A percentile compares a stretch with the other conserved stretches of the same genome.
phyloP scores from a whole-genome alignment of 2,329 filamentous ascomycete species.

The Penicillium sp. region DNA sequence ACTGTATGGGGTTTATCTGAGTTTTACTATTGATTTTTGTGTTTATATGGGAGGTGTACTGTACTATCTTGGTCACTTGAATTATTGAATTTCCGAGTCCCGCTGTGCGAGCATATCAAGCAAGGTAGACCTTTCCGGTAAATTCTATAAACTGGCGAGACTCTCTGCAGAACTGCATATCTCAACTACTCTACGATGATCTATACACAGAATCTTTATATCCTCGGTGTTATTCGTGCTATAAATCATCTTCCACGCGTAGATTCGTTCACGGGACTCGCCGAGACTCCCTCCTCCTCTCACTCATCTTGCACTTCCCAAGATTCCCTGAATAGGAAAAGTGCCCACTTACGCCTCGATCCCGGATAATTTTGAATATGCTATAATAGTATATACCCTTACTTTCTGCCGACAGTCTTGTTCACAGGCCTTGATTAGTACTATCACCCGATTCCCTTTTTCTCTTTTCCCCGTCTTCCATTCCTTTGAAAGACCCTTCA shows the following conservation, averaged over 20 bases:
- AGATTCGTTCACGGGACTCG: not conserved
- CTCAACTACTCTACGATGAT: not conserved
- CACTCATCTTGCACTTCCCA: not conserved
- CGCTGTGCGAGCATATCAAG: not conserved
- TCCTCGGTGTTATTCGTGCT: not conserved
- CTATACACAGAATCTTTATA: not conserved
- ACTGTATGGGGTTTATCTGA: not conserved
- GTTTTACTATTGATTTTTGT: no score
- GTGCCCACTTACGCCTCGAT: not conserved
- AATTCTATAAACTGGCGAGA: no score
- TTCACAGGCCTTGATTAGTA: not conserved
- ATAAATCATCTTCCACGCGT: not conserved
- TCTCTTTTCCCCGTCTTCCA: not conserved
- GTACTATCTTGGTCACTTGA: not conserved
- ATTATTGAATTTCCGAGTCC: not conserved
- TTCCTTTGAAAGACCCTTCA: not conserved
- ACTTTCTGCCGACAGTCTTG: not conserved
- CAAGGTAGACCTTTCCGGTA: not conserved
- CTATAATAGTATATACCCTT: not conserved
- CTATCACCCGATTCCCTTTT: not conserved
- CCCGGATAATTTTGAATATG: not conserved
- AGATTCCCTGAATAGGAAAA: not conserved
- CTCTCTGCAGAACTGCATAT: not conserved
- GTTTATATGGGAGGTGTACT: not conserved
- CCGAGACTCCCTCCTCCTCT: not conserved